Percentiles rank a stretch among this genome's conserved stretches.
Conservation (phyloP, 305 asterid species). For the Fraxinus albicans region DNA sequence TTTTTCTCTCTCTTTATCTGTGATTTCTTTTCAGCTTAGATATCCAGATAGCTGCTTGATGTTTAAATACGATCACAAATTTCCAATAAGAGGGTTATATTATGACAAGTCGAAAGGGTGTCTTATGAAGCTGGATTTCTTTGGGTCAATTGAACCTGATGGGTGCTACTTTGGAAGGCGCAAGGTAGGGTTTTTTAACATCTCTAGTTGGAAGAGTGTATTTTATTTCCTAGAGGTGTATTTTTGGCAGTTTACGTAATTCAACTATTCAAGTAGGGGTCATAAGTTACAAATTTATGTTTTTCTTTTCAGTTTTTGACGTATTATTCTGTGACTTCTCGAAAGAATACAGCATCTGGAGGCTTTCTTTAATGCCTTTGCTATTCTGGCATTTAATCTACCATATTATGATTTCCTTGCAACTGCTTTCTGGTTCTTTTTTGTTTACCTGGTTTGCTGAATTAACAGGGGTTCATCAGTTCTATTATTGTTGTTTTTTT, state of each 20-base stretch:
- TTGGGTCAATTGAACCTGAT: slow-evolving; percentile 94
- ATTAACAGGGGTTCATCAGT: neutral
- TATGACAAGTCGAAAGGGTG: slow-evolving; percentile 93
- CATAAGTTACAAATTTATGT: neutral
- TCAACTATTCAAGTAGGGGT: neutral
- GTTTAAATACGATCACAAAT: slow-evolving; percentile 74
- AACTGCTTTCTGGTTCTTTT: neutral
- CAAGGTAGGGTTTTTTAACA: slow-evolving; percentile 49
- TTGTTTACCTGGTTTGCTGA: neutral
- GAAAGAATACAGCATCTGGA: neutral
- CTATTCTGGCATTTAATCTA: neutral
- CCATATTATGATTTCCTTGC: neutral
- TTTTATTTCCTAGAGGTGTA: slow-evolving; percentile 1
- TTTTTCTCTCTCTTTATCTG: neutral
- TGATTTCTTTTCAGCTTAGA: slow-evolving; percentile 58
- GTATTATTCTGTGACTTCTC: neutral
- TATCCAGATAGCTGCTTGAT: slow-evolving; percentile 84
- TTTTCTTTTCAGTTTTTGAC: neutral
- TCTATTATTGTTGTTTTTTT: neutral
- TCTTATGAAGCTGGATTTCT: slow-evolving; percentile 89
- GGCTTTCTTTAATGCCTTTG: neutral
- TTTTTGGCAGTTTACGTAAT: neutral
- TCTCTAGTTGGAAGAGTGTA: slow-evolving; percentile 8
- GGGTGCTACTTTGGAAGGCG: slow-evolving; percentile 96
- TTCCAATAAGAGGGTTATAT: slow-evolving; percentile 93